Percentiles rank a stretch among this genome's conserved stretches.
Conservation (phyloP, 2,329 filamentous ascomycete species). For the Penicillium sp. region DNA sequence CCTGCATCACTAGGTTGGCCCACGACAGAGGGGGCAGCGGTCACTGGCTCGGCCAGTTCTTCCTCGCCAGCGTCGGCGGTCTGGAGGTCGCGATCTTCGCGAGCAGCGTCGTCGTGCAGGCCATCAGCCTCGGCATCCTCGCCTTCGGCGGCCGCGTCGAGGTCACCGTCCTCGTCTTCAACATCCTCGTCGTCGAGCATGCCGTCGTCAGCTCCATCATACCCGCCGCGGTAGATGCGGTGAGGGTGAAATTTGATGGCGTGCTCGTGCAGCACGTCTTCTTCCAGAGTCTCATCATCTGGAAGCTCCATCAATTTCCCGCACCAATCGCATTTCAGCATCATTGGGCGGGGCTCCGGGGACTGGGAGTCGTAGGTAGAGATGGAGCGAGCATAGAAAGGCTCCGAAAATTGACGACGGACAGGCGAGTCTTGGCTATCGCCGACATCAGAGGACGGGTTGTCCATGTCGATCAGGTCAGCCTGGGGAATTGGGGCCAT, state of each 20-base stretch:
- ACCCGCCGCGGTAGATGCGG: conserved; percentile 25
- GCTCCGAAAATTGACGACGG: conserved; percentile 37
- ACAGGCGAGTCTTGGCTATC: conserved; percentile 33
- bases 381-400: conserved; percentile 28
- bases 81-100: conserved; percentile 9
- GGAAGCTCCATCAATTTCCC: conserved; percentile 28
- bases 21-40: conserved; percentile 5
- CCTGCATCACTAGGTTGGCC: conserved; percentile 5
- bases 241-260: conserved; percentile 30
- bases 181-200: conserved; percentile 11
- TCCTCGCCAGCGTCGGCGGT: conserved; percentile 16
- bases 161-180: conserved; percentile 12
- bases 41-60: conserved; percentile 11
- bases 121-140: conserved; percentile 14
- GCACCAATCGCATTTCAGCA: conserved; percentile 34
- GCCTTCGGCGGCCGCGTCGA: conserved; percentile 9
- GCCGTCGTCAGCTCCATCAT: conserved; percentile 22
- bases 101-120: conserved; percentile 6
- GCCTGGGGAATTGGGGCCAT: conserved; percentile 32
- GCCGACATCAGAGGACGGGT: conserved; percentile 32
- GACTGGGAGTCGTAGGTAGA: conserved; percentile 33
- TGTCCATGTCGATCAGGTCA: conserved; percentile 30
- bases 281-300: conserved; percentile 18
- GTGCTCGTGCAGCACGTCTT: conserved; percentile 30
- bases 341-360: conserved; percentile 22